Base-by-base conservation (phyloP, 371 early-diverging fungal species). In the Rhizomucor pusillus region DNA sequence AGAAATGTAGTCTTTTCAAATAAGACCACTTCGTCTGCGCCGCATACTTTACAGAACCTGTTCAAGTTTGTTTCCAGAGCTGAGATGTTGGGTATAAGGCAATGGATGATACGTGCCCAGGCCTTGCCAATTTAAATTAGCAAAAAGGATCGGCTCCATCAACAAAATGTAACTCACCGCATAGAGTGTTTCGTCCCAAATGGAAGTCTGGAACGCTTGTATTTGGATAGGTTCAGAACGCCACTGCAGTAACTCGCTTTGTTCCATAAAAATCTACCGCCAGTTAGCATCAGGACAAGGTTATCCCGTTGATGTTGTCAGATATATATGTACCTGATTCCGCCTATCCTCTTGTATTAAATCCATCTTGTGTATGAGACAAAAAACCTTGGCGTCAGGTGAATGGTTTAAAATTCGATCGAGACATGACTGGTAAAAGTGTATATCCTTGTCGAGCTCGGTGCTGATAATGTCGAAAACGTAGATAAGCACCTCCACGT, bases 101-200 rank as follows among this genome's bases (percentile, higher is more conserved):
- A 86, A 70, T 93, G 91, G 3, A 96, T 94, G 57, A 97, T 97
- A 18, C 89, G 84, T 11, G 96, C 95, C 98, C 98, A 97, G 4
- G 97, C 98, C 84, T 89, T 71, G 13, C 12, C 1, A 22, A 48
- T 7, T n/a, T 19, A 16, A 22, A 47, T 18, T 11, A 43, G 22
- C 10, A 52, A 18, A 39, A 43, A 23, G 13, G 36, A 22, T 24
- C 11, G n/a, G 37, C 18, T 3, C 36, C 22, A 40, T 13, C 16
- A 46, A 3, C 33, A 6, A 41, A 25, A 10, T 16, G 10, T 10
- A 3, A 56, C 67, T 54, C 75, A 86, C 90, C 62, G 88, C 88
- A 71, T 94, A 97, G 29, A 97, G 73, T 4, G 95, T 91, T 65
- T 93, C 92, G 67, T 96, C 95, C 96, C 97, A 97, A 50, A 97